Percentiles rank a stretch among this genome's conserved stretches.
Evolutionary conservation across 345 rosid species (phyloP).

Genomic region (Citrus mangshanensis): DNA sequence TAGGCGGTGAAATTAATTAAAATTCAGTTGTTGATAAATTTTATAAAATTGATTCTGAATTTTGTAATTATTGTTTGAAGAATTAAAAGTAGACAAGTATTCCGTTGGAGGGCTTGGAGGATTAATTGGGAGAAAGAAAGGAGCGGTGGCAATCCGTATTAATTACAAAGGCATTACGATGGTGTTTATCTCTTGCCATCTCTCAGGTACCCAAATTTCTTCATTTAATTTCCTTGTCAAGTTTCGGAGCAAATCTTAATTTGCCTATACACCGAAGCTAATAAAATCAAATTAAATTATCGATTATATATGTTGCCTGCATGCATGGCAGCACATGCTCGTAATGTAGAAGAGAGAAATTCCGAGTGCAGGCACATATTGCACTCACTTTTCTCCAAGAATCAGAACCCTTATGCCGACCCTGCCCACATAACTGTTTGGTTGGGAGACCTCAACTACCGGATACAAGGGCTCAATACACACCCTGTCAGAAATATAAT

Average conservation of each 20-base stretch:
- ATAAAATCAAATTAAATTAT: no score
- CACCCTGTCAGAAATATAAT: constrained; percentile 55
- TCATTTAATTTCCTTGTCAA: background rate
- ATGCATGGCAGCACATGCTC: constrained; percentile 35
- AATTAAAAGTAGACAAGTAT: constrained; percentile 44
- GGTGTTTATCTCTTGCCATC: constrained; percentile 51
- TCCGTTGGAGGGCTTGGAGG: constrained; percentile 48
- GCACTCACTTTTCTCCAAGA: constrained; percentile 42
- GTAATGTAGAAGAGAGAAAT: constrained; percentile 50
- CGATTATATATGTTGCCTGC: no score
- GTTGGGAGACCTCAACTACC: constrained; percentile 73
- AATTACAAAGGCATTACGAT: constrained; percentile 42
- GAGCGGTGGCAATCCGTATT: constrained; percentile 46
- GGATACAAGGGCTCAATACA: constrained; percentile 48
- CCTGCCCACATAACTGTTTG: constrained; percentile 52
- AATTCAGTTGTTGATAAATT: background rate
- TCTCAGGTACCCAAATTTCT: constrained; percentile 29
- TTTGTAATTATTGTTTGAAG: constrained; percentile 14
- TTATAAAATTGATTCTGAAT: background rate
- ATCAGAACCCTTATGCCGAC: constrained; percentile 31
- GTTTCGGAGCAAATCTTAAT: background rate
- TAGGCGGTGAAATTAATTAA: no score
- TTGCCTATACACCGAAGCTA: no score
- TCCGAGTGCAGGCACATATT: constrained; percentile 42
- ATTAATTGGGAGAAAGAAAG: constrained; percentile 42